Evolutionary conservation across 768 basidiomycete genomes (phyloP).

Genomic region (Strobilomyces confusus): DNA sequence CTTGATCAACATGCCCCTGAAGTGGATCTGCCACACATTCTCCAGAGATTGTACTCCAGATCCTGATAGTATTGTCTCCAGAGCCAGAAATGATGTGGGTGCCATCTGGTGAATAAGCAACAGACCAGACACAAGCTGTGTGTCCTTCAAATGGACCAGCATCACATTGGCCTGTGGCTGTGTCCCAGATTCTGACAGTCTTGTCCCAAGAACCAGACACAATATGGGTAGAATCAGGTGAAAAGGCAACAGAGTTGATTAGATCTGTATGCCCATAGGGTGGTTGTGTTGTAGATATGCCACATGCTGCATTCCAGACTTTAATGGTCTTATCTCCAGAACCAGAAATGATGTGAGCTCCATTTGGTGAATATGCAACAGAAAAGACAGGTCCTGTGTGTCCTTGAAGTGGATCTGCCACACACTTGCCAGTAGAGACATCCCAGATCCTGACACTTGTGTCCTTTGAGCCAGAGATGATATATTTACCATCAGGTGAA

Average conservation of each 20-base stretch:
- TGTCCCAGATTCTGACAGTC: not conserved
- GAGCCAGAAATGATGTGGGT: not conserved
- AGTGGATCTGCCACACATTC: not conserved
- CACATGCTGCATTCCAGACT: not conserved
- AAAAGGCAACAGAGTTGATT: not conserved
- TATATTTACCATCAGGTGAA: not conserved
- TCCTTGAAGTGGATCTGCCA: not conserved
- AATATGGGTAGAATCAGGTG: not conserved
- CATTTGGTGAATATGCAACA: not conserved
- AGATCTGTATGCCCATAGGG: not conserved
- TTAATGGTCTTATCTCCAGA: not conserved
- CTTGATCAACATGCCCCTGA: not conserved
- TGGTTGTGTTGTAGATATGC: not conserved
- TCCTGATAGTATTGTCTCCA: not conserved
- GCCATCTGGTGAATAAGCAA: not conserved
- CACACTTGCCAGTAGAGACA: not conserved
- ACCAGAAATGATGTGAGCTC: not conserved
- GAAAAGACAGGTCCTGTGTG: not conserved
- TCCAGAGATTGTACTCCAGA: not conserved
- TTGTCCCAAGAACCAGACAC: not conserved
- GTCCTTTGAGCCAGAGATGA: not conserved
- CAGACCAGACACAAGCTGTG: not conserved
- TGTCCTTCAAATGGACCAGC: not conserved
- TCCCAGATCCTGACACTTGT: not conserved
- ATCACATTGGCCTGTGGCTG: not conserved